A percentile compares a stretch with the other conserved stretches of the same genome.
Conservation (phyloP, 805 yeast genomes). For the Metschnikowia koreensis region DNA sequence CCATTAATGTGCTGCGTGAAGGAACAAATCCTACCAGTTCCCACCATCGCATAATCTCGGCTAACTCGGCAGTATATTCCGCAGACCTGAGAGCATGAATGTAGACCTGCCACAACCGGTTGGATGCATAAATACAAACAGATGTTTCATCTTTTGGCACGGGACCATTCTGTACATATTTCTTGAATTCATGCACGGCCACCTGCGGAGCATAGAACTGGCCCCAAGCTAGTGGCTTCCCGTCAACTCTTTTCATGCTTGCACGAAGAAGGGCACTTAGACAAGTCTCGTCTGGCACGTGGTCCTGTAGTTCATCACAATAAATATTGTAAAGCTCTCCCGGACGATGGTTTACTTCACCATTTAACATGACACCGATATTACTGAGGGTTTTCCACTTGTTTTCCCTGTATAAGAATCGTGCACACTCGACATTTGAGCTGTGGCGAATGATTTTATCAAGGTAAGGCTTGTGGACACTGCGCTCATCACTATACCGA, state of each 20-base stretch:
- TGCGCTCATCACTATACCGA: conserved; percentile 12
- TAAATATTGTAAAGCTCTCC: conserved; percentile 29
- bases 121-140: conserved; percentile 22
- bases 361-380: conserved; percentile 37
- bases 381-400: conserved; percentile 25
- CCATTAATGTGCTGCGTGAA: conserved; percentile 34
- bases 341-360: conserved; percentile 34
- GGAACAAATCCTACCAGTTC: conserved; percentile 47
- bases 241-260: conserved; percentile 28
- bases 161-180: conserved; percentile 24
- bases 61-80: conserved; percentile 47
- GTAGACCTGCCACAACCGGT: conserved; percentile 51
- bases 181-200: conserved; percentile 57
- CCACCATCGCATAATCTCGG: conserved; percentile 55
- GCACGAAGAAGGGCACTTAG: conserved; percentile 49
- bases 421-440: conserved; percentile 23
- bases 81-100: conserved; percentile 49
- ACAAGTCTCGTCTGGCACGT: conserved; percentile 30
- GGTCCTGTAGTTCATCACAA: conserved; percentile 22
- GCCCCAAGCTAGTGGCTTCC: conserved; percentile 44
- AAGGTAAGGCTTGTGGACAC: conserved; percentile 16
- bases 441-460: conserved; percentile 7
- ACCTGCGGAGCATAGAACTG: conserved; percentile 55
- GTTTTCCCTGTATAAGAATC: conserved; percentile 24
- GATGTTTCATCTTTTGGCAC: not conserved